These are phyloP conservation scores for Xenoacremonium recifei DNA, from an alignment of 2,329 filamentous ascomycete species.

Conservation along the genomic window DNA sequence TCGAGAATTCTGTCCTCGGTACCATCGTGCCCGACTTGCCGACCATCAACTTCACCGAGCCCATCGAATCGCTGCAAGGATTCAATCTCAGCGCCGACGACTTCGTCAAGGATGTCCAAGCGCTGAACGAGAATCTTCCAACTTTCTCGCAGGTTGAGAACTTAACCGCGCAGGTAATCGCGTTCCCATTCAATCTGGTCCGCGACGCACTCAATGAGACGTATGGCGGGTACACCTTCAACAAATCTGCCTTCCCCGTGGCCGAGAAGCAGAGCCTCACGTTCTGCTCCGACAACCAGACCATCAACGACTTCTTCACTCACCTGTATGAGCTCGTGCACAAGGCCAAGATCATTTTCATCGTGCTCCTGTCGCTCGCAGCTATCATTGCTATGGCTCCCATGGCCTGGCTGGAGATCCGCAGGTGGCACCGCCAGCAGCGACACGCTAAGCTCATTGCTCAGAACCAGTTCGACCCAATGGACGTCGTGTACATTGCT, in stretches of 20 bases:
- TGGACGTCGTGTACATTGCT: conserved; percentile 87
- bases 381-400: conserved; percentile 73
- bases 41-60: conserved; percentile 61
- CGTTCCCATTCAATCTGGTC: conserved; percentile 78
- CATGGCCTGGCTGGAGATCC: conserved; percentile 79
- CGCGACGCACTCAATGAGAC: conserved; percentile 69
- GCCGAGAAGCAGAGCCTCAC: conserved; percentile 78
- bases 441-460: conserved; percentile 66
- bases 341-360: conserved; percentile 70
- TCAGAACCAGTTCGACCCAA: conserved; percentile 67
- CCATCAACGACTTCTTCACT: conserved; percentile 81
- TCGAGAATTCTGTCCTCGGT: conserved; percentile 47
- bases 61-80: conserved; percentile 65
- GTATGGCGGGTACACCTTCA: conserved; percentile 73
- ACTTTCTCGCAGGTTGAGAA: conserved; percentile 83
- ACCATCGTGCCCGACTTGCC: conserved; percentile 46
- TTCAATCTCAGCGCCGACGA: conserved; percentile 66
- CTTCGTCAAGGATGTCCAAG: conserved; percentile 66
- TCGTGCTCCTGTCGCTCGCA: conserved; percentile 69
- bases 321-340: conserved; percentile 64
- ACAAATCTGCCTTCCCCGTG: conserved; percentile 75
- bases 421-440: conserved; percentile 72
- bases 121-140: conserved; percentile 77
- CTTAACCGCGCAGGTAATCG: conserved; percentile 71
- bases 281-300: conserved; percentile 86